Evolutionary conservation across 1,284 basidiomycete species (phyloP).

Genomic region (Puccinia triticina): DNA sequence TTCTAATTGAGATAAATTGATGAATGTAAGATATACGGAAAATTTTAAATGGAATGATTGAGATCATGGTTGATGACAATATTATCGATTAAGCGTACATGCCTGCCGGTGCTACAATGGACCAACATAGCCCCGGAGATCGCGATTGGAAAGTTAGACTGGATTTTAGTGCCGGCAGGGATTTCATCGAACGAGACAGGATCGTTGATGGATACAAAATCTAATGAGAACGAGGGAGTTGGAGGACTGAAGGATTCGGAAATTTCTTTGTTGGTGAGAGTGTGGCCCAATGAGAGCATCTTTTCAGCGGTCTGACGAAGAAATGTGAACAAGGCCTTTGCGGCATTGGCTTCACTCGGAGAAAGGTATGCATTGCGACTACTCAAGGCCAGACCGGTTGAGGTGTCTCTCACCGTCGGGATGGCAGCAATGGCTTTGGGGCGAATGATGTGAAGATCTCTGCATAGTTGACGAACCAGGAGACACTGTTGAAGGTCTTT

Average conservation of each 20-base stretch:
- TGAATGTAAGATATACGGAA: not conserved
- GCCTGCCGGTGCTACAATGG: conserved; percentile 4
- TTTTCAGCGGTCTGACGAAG: not conserved
- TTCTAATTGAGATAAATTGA: no score
- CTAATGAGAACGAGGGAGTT: conserved; percentile 4
- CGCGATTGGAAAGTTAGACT: conserved; percentile 14
- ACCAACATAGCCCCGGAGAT: conserved; percentile 42
- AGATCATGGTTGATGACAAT: conserved; percentile 37
- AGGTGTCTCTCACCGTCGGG: conserved; percentile 71
- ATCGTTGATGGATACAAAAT: conserved; percentile 44
- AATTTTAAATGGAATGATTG: conserved; percentile 4
- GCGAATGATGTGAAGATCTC: conserved; percentile 78
- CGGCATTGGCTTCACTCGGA: conserved; percentile 65
- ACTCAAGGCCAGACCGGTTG: conserved; percentile 77
- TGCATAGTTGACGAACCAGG: conserved; percentile 77
- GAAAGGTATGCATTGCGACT: conserved; percentile 88
- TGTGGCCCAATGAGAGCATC: not conserved
- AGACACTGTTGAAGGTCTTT: conserved; percentile 98
- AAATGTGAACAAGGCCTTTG: conserved; percentile 4
- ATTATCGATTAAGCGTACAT: conserved; percentile 42
- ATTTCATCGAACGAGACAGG: conserved; percentile 21
- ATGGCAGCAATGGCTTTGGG: conserved; percentile 76
- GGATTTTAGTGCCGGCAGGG: not conserved
- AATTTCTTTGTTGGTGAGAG: not conserved
- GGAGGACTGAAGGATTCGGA: not conserved